Evolutionary conservation across 2,329 filamentous ascomycete genomes (phyloP).

Genomic region (Ophiostoma himal-ulmi): DNA sequence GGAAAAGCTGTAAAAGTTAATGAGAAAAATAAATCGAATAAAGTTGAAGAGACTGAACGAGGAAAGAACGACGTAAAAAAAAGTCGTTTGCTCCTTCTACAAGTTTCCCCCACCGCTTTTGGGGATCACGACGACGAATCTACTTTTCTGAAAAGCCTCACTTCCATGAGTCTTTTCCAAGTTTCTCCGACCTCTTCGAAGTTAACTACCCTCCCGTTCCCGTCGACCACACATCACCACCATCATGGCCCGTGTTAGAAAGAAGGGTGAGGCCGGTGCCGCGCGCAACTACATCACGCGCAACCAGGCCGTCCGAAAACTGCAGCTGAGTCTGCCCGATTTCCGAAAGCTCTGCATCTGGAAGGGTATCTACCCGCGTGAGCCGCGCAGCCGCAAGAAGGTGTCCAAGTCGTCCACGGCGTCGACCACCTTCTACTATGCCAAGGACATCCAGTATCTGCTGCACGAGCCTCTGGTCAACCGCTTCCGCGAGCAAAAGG

Average conservation of each 20-base stretch:
- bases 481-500: slow-evolving; percentile 96
- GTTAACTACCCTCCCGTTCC: neutral
- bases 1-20: slow-evolving; percentile 29
- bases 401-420: slow-evolving; percentile 83
- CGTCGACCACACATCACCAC: neutral
- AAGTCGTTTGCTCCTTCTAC: slow-evolving; percentile 10
- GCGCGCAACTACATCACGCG: slow-evolving; percentile 98
- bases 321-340: slow-evolving; percentile 93
- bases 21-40: slow-evolving; percentile 10
- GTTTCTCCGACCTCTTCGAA: neutral
- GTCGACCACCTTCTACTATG: slow-evolving; percentile 84
- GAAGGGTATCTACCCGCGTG: slow-evolving; percentile 97
- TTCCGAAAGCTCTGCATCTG: slow-evolving; percentile 98
- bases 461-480: slow-evolving; percentile 89
- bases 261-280: slow-evolving; percentile 85
- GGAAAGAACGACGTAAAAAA: slow-evolving; percentile 8
- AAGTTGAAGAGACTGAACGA: slow-evolving; percentile 10
- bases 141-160: slow-evolving; percentile 9
- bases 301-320: slow-evolving; percentile 93
- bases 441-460: slow-evolving; percentile 97
- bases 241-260: slow-evolving; percentile 72
- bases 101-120: slow-evolving; percentile 17
- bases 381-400: slow-evolving; percentile 96
- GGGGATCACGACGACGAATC: slow-evolving; percentile 4
- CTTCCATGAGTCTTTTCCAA: neutral